Conservation (phyloP, 352 stramenopile species). For the Phytophthora agathidicida region DNA sequence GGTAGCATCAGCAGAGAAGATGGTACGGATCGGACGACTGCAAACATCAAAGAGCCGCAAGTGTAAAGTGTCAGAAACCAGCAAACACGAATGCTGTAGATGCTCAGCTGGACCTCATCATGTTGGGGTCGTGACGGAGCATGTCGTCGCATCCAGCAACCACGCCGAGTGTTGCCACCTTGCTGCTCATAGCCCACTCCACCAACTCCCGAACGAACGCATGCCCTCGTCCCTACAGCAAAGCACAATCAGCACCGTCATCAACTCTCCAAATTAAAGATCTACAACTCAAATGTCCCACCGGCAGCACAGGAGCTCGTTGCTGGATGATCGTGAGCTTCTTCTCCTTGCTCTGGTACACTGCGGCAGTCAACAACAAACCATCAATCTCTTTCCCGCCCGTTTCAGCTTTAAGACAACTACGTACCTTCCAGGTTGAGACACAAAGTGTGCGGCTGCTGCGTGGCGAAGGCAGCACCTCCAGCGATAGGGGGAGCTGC, state of each 20-base stretch:
- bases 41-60: slow-evolving; percentile 9
- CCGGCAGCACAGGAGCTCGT: slow-evolving; percentile 55
- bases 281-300: slow-evolving; percentile 14
- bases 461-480: slow-evolving; percentile 52
- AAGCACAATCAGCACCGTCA: slow-evolving; percentile 3
- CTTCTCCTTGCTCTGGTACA: slow-evolving; percentile 65
- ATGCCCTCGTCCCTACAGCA: slow-evolving; percentile 50
- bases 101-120: slow-evolving; percentile 53
- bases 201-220: slow-evolving; percentile 64
- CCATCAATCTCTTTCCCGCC: not conserved
- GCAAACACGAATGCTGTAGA: no score
- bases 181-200: slow-evolving; percentile 49
- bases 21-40: slow-evolving; percentile 64
- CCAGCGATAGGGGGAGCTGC: slow-evolving; percentile 68
- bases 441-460: slow-evolving; percentile 54
- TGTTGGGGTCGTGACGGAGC: slow-evolving; percentile 79
- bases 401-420: not conserved
- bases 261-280: not conserved
- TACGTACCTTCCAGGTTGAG: slow-evolving; percentile 77
- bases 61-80: not conserved
- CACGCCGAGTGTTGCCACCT: slow-evolving; percentile 58
- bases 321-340: slow-evolving; percentile 84
- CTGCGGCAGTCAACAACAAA: slow-evolving; percentile 33
- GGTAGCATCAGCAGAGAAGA: slow-evolving; percentile 41
- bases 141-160: slow-evolving; percentile 80